Evolutionary conservation across 305 asterid genomes (phyloP).

Genomic region (Salvia sclarea): DNA sequence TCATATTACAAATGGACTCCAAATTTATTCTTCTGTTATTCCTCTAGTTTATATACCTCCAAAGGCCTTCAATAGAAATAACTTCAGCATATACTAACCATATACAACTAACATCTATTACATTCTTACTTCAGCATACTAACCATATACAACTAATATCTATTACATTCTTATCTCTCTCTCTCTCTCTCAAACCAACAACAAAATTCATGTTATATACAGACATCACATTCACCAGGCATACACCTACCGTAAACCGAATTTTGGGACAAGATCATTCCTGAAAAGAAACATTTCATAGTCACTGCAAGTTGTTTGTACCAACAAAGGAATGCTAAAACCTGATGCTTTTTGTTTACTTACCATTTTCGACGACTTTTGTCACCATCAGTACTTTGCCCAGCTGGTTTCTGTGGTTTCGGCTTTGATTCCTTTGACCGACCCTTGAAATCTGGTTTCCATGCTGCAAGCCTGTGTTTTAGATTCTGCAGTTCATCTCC

Average conservation of each 20-base stretch:
- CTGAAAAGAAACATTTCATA: neutral
- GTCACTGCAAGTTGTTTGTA: neutral
- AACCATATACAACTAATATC: no score
- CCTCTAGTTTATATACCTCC: no score
- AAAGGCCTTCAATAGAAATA: no score
- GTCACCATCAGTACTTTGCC: conserved; percentile 36
- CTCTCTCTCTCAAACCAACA: neutral
- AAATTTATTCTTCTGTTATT: no score
- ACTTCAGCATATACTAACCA: neutral
- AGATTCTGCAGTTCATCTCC: conserved; percentile 41
- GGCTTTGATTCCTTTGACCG: conserved; percentile 52
- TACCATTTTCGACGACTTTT: conserved; percentile 16
- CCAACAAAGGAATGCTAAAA: no score
- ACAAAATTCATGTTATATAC: neutral
- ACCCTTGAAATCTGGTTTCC: conserved; percentile 48
- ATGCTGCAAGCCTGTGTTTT: conserved; percentile 47
- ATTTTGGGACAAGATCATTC: neutral
- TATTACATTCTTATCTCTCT: neutral
- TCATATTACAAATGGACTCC: no score
- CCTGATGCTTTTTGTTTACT: no score
- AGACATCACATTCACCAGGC: neutral
- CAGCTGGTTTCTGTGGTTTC: conserved; percentile 33
- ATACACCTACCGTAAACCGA: neutral
- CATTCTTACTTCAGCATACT: neutral
- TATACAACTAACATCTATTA: neutral